Evolutionary conservation across 192 early-diverging fungal genomes (phyloP), one percentile per base, ranked within the genome.

Genomic region (Coemansia sp.): DNA sequence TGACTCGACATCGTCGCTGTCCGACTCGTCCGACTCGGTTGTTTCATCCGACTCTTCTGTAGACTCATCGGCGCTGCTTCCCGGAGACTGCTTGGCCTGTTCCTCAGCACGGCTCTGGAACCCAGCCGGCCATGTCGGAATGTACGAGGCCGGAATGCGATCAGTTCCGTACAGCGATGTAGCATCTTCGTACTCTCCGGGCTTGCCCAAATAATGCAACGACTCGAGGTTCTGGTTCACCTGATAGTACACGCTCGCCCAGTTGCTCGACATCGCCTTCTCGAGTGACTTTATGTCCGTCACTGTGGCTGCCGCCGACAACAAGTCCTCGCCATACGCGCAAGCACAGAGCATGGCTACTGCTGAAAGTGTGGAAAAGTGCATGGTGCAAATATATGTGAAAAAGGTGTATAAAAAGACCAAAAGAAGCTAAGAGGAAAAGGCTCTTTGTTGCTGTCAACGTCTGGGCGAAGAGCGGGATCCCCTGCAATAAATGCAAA

Each of bases 91-190:
- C 39, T 67, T 35, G 50, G 17, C 17, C 6, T 9, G 22, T 24
- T 54, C 54, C n/a, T 35, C 19, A 11, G 69, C 69, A 3, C 69
- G 65, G 47, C 50, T 60, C 22, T 60, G 15, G 39, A 64, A 72
- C 9, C 62, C 65, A 17, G 65, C 51, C 0, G 58, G 62, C 75
- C 75, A 77, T 6, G 51, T 54, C 3, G 69, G 12, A 8, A 49
- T 41, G 32, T 67, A 71, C 10, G 48, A 12, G 9, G 69, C 62
- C 3, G 75, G 75, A 6, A 77, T 56, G 53, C 56, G 50, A 2
- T 41, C 62, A 5, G 75, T 77, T 4, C 75, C 75, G n/a, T 77
- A 77, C 6, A 77, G 69, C 66, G 66, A 68, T 4, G 58, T 57
- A 15, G 69, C 69, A 11, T 47, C n/a, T 6, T 58, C 57, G 39